Percentiles rank a stretch among this genome's conserved stretches.
These are phyloP conservation scores for Xanthoceras sorbifolium DNA, from an alignment of 345 rosid genomes.

Conservation along the genomic window DNA sequence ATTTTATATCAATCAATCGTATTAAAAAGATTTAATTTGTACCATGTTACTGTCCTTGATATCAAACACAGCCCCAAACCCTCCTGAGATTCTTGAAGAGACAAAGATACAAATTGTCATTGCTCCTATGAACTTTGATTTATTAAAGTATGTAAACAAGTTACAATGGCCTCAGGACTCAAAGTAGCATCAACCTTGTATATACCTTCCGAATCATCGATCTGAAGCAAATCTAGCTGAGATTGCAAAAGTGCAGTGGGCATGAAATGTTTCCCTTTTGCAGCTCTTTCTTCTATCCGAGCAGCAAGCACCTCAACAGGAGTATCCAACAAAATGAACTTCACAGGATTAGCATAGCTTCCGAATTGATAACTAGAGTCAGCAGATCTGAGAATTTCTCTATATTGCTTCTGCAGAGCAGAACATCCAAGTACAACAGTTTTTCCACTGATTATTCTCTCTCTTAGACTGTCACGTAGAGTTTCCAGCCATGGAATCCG, in stretches of 20 bases:
- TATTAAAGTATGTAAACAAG: constrained; percentile 12
- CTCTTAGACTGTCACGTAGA: constrained; percentile 48
- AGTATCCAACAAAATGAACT: constrained; percentile 66
- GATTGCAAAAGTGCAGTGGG: constrained; percentile 72
- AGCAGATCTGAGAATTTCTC: constrained; percentile 74
- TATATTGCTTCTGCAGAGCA: constrained; percentile 60
- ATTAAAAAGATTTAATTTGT: too few species aligned
- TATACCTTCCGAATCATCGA: constrained; percentile 64
- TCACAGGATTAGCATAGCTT: constrained; percentile 42
- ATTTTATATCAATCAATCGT: background rate
- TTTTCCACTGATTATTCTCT: constrained; percentile 35
- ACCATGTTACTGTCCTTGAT: background rate
- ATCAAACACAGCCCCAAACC: background rate
- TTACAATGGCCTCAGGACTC: constrained; percentile 48
- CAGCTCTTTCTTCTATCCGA: constrained; percentile 58
- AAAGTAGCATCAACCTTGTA: constrained; percentile 54
- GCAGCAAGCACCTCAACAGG: constrained; percentile 52
- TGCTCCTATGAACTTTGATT: background rate
- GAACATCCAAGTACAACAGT: constrained; percentile 71
- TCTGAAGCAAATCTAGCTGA: constrained; percentile 71
- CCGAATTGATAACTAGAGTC: constrained; percentile 50
- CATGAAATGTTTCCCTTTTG: constrained; percentile 80
- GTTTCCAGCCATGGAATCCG: constrained; percentile 80
- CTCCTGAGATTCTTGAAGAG: background rate
- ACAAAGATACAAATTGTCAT: background rate